Evolutionary conservation across 305 asterid species (phyloP).

Genomic region (Solanum chacoense): DNA sequence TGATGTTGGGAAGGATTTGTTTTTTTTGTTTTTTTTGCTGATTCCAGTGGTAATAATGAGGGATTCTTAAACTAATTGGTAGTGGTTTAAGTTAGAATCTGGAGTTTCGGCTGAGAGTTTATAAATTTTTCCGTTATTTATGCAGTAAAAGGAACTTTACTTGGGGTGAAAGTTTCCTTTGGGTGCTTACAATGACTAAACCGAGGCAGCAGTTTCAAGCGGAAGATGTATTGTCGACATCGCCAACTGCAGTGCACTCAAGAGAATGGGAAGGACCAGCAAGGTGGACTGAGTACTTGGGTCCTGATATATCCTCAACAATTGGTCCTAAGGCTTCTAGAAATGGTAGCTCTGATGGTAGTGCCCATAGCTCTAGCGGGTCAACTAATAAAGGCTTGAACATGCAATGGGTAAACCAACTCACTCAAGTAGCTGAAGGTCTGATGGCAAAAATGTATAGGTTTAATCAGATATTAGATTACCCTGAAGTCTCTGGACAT

Average conservation of each 20-base stretch:
- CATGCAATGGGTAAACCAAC: slow-evolving; percentile 98
- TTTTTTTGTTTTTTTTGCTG: background rate
- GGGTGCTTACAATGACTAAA: slow-evolving; percentile 50
- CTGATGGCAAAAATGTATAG: slow-evolving; percentile 91
- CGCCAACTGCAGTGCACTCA: slow-evolving; percentile 52
- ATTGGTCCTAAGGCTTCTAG: slow-evolving; percentile 16
- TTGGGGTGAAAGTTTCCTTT: slow-evolving; percentile 17
- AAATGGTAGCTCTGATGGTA: slow-evolving; percentile 51
- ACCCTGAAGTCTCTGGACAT: slow-evolving; percentile 78
- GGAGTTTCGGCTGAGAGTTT: background rate
- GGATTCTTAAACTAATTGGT: background rate
- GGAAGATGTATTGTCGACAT: slow-evolving; percentile 56
- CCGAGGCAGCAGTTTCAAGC: slow-evolving; percentile 57
- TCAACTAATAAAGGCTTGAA: slow-evolving; percentile 75
- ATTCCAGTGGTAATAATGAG: background rate
- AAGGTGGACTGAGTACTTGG: slow-evolving; percentile 94
- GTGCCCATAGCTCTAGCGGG: slow-evolving; percentile 38
- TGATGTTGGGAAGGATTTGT: background rate
- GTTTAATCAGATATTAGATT: slow-evolving; percentile 88
- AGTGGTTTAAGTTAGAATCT: background rate
- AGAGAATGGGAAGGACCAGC: slow-evolving; percentile 86
- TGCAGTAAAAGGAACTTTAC: slow-evolving; percentile 30
- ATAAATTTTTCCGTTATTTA: background rate
- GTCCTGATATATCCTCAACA: slow-evolving; percentile 52
- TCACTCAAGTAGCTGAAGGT: slow-evolving; percentile 93